A percentile compares a stretch with the other conserved stretches of the same genome.
These are phyloP conservation scores for Eucalyptus pumila DNA, from an alignment of 345 rosid species.

Conservation along the genomic window DNA sequence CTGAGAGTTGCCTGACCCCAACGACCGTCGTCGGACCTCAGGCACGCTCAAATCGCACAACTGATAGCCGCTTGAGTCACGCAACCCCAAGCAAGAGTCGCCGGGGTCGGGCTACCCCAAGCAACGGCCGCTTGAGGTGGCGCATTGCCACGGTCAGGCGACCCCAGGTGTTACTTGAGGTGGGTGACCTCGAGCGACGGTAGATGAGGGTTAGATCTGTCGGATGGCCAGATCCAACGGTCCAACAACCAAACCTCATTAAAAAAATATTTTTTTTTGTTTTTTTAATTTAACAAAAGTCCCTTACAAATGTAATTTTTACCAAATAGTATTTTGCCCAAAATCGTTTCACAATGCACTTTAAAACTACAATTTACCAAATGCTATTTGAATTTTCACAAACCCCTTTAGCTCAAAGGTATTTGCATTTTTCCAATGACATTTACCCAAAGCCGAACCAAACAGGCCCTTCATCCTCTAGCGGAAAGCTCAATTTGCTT, in stretches of 20 bases:
- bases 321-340: accelerated
- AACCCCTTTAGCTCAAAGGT: too few species aligned
- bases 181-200: accelerated
- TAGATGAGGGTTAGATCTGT: accelerated
- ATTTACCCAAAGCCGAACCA: too few species aligned
- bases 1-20: accelerated
- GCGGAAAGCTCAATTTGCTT: neutral
- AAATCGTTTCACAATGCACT: too few species aligned
- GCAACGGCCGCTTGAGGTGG: accelerated
- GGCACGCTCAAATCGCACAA: accelerated
- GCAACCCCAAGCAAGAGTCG: accelerated
- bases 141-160: accelerated
- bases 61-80: accelerated
- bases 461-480: neutral
- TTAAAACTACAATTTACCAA: too few species aligned
- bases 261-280: too few species aligned
- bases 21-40: accelerated
- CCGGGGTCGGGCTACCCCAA: too few species aligned
- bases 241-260: accelerated
- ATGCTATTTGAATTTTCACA: too few species aligned
- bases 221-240: accelerated
- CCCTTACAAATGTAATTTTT: too few species aligned
- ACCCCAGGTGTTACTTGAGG: too few species aligned
- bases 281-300: too few species aligned
- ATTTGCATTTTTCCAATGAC: too few species aligned